A percentile compares a stretch with the other conserved stretches of the same genome.
These are phyloP conservation scores for Wilcoxina mikolae DNA, from an alignment of 495 filamentous ascomycete species.

Conservation along the genomic window DNA sequence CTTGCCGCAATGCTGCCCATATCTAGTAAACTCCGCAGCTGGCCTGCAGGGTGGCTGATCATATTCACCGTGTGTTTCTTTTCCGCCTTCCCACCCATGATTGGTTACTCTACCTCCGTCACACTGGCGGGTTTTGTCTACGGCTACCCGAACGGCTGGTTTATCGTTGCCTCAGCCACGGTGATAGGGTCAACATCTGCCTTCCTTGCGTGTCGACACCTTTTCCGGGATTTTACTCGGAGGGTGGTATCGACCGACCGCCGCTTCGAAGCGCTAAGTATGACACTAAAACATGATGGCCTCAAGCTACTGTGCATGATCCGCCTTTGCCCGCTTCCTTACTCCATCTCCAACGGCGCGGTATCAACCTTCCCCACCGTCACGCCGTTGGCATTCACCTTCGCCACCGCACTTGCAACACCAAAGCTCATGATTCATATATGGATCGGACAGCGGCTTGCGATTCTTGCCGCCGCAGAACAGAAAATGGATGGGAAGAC, in stretches of 20 bases:
- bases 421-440: slow-evolving; percentile 86
- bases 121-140: slow-evolving; percentile 87
- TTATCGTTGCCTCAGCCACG: slow-evolving; percentile 64
- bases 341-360: slow-evolving; percentile 84
- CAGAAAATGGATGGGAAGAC: slow-evolving; percentile 49
- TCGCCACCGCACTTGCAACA: slow-evolving; percentile 60
- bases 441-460: slow-evolving; percentile 72
- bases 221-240: slow-evolving; percentile 64
- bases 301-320: slow-evolving; percentile 85
- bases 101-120: slow-evolving; percentile 79
- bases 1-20: slow-evolving; percentile 18
- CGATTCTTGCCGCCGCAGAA: slow-evolving; percentile 50
- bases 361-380: slow-evolving; percentile 87
- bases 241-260: slow-evolving; percentile 66
- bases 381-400: slow-evolving; percentile 53
- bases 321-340: slow-evolving; percentile 83
- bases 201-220: slow-evolving; percentile 62
- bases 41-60: slow-evolving; percentile 50
- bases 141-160: slow-evolving; percentile 83
- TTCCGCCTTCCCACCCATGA: slow-evolving; percentile 74
- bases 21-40: background rate
- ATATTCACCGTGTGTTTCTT: slow-evolving; percentile 64
- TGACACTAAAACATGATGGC: slow-evolving; percentile 66
- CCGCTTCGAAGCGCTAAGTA: slow-evolving; percentile 53
- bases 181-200: slow-evolving; percentile 60